Evolutionary conservation across 1,139 yeast species (phyloP).

Genomic region (Taphrina pruni): DNA sequence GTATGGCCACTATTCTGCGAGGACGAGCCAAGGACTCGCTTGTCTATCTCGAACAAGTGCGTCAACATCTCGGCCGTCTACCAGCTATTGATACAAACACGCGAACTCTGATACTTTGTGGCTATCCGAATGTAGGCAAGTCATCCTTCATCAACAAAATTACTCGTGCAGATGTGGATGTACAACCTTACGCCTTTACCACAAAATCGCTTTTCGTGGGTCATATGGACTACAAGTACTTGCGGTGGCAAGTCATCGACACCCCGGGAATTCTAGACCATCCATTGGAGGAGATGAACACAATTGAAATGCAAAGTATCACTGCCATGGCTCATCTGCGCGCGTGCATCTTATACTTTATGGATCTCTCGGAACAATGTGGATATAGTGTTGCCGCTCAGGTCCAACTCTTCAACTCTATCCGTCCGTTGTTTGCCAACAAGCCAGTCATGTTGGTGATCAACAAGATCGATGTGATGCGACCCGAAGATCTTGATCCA

Average conservation of each 20-base stretch:
- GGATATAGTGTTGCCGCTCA: conserved; percentile 97
- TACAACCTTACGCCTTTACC: conserved; percentile 98
- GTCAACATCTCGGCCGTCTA: conserved; percentile 98
- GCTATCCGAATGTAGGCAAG: conserved; percentile 98
- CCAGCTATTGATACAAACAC: conserved; percentile 99
- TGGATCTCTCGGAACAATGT: conserved; percentile 99
- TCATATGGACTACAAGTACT: conserved; percentile 95
- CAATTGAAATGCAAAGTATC: conserved; percentile 98
- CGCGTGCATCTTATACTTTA: conserved; percentile 92
- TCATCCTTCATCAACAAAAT: conserved; percentile 91
- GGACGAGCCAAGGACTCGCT: conserved; percentile 87
- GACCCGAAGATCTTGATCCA: conserved; percentile 78
- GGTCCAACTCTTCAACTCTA: conserved; percentile 93
- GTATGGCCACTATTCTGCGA: conserved; percentile 98
- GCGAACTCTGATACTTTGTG: conserved; percentile 94
- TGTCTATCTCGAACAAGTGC: conserved; percentile 91
- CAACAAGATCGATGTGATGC: conserved; percentile 90
- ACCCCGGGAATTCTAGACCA: conserved; percentile 99
- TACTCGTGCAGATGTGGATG: conserved; percentile 98
- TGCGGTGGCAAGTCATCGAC: conserved; percentile 97
- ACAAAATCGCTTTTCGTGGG: conserved; percentile 95
- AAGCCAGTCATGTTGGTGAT: conserved; percentile 94
- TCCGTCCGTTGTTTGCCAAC: conserved; percentile 95
- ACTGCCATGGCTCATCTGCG: conserved; percentile 98
- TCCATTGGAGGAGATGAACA: conserved; percentile 99